Evolutionary conservation across 176 grass and related monocot genomes (phyloP), one percentile per base, ranked within the genome.

Genomic region (Zoysia pacifica): DNA sequence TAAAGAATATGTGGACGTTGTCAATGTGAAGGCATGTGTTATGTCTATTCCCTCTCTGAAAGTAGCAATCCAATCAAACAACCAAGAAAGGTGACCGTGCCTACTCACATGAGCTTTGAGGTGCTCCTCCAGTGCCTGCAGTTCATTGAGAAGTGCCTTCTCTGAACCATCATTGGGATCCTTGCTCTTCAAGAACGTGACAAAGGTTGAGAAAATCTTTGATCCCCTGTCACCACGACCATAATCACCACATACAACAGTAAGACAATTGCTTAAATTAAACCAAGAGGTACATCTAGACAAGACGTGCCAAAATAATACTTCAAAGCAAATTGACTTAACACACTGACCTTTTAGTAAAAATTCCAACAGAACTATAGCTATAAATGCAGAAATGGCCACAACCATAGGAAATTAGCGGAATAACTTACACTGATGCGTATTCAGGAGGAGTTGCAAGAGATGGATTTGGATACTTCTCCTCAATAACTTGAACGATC

Each of bases 101-200:
- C 38, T 0, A 87, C 83, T 73, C 86, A 97, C 94, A 87, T 97
- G 87, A 19, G 86, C 89, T 74, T 97, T 97, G 1, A 94, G 87
- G 70, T 94, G 91, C 16, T 85, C 94, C 11, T 91, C 87, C 6
- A 97, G 84, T 37, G 83, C 87, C 69, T 80, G 80, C 40, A 97
- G 67, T 71, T 97, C 94, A 52, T 81, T 81, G 62, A 87, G 41
- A 79, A 97, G 87, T 63, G 73, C 72, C 53, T 89, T 84, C 73
- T 97, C 91, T 2, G 89, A 73, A 48, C 89, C 89, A 85, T 97
- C 94, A 66, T 48, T 90, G 0, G 85, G 56, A 82, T 97, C 94
- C 87, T 94, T 97, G 82, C 89, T 97, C 86, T 86, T 97, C 89
- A 94, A 70, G 82, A 97, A 97, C 19, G 78, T 90, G 55, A 90